Percentiles rank a stretch among this genome's conserved stretches.
Conservation (phyloP, 352 stramenopile species). For the Globisporangium emineosum region DNA sequence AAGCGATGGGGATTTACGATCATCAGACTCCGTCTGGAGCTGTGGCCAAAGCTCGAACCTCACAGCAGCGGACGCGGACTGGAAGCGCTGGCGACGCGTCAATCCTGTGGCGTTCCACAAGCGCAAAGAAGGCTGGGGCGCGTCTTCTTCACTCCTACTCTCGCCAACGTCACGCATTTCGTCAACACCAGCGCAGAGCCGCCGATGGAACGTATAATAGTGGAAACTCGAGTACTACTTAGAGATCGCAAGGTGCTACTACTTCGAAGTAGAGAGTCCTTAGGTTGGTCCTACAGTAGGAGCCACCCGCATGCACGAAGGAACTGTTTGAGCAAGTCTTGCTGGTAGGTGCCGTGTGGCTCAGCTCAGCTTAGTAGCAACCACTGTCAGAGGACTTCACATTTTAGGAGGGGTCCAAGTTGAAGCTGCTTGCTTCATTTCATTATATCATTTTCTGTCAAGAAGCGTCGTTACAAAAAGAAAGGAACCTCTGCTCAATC, state of each 20-base stretch:
- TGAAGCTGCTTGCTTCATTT: too few relatives aligned
- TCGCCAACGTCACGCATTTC: neutral
- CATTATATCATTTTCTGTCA: too few relatives aligned
- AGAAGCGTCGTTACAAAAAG: neutral
- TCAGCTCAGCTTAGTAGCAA: too few relatives aligned
- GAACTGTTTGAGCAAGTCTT: too few relatives aligned
- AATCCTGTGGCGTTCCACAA: conserved; percentile 6
- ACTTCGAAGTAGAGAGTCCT: too few relatives aligned
- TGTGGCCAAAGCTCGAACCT: neutral
- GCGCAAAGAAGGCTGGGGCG: conserved; percentile 4
- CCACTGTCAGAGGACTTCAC: too few relatives aligned
- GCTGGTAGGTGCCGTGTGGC: too few relatives aligned
- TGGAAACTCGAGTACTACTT: too few relatives aligned
- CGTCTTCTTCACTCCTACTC: neutral
- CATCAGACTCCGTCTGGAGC: neutral
- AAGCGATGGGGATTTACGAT: neutral
- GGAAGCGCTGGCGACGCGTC: conserved; percentile 34
- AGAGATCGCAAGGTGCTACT: too few relatives aligned
- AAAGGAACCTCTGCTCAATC: neutral
- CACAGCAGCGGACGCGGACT: conserved; percentile 17
- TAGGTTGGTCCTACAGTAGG: too few relatives aligned
- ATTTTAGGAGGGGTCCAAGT: too few relatives aligned
- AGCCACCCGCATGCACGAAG: too few relatives aligned
- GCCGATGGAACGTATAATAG: neutral
- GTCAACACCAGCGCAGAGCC: neutral